Evolutionary conservation across 106 monocot species (phyloP).

Genomic region (Dioscorea alata): DNA sequence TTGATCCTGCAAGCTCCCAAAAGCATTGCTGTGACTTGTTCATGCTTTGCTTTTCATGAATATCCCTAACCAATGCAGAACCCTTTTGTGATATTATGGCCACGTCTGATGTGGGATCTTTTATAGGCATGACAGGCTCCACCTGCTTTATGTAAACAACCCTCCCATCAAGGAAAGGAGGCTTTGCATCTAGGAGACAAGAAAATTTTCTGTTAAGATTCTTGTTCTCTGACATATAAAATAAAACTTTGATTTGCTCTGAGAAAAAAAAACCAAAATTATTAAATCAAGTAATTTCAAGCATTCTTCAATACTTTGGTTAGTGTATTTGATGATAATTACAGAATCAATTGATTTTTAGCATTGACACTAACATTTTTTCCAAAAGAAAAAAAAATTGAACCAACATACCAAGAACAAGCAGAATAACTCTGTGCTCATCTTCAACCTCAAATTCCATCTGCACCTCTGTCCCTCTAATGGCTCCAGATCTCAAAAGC

Average conservation of each 20-base stretch:
- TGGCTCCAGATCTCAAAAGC: slow-evolving; percentile 91
- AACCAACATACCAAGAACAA: slow-evolving; percentile 77
- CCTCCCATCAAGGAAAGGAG: slow-evolving; percentile 94
- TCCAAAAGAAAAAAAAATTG: too few species aligned
- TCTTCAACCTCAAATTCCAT: slow-evolving; percentile 98
- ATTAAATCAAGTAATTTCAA: too few species aligned
- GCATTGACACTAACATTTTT: too few species aligned
- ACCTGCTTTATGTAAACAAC: slow-evolving; percentile 92
- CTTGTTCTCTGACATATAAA: too few species aligned
- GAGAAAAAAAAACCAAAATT: too few species aligned
- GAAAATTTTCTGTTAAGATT: too few species aligned
- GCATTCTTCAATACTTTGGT: too few species aligned
- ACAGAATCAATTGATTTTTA: too few species aligned
- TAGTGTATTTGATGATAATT: too few species aligned
- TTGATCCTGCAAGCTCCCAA: slow-evolving; percentile 97
- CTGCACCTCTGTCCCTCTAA: slow-evolving; percentile 90
- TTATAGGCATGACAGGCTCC: slow-evolving; percentile 92
- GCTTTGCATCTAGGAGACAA: slow-evolving; percentile 64
- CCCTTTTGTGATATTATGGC: slow-evolving; percentile 97
- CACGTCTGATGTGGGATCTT: slow-evolving; percentile 99
- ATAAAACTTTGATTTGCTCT: too few species aligned
- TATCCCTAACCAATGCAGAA: slow-evolving; percentile 83
- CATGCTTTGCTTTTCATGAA: slow-evolving; percentile 96
- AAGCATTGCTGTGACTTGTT: slow-evolving; percentile 95
- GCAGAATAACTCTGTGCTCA: slow-evolving; percentile 97